A percentile compares a stretch with the other conserved stretches of the same genome.
These are phyloP conservation scores for Geranium brycei DNA, from an alignment of 345 rosid genomes.

Conservation along the genomic window DNA sequence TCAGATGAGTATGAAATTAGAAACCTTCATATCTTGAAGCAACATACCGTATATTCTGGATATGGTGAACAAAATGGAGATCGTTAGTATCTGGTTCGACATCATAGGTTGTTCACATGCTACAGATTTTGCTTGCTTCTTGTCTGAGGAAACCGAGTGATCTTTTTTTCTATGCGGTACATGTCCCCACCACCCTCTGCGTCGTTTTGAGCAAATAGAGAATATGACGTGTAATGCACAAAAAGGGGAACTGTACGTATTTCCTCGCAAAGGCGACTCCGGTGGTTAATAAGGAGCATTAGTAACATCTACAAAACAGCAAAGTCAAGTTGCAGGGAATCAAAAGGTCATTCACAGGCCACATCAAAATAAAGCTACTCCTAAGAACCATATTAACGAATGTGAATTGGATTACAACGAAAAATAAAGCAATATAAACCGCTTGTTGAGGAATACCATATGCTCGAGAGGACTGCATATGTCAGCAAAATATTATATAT, in stretches of 20 bases:
- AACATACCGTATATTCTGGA: conserved; percentile 6
- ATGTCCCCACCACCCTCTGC: no score
- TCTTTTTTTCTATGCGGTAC: no score
- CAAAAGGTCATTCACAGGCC: conserved; percentile 14
- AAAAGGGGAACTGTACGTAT: neutral
- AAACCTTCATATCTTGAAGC: neutral
- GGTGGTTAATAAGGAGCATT: neutral
- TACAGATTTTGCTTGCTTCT: conserved; percentile 1
- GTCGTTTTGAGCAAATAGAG: neutral
- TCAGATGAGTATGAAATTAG: neutral
- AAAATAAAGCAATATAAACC: conserved; percentile 13
- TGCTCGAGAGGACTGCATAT: conserved; percentile 8
- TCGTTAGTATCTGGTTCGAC: conserved; percentile 18
- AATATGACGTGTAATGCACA: conserved; percentile 7
- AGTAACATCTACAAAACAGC: neutral
- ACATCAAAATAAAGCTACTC: conserved; percentile 19
- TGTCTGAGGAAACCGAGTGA: conserved; percentile 8
- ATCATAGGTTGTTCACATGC: conserved; percentile 3
- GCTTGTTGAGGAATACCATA: conserved; percentile 7
- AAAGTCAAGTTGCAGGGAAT: conserved; percentile 13
- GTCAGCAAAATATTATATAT: conserved; percentile 2
- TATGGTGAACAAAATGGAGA: conserved; percentile 4
- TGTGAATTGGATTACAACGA: conserved; percentile 10
- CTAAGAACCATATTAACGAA: conserved; percentile 4
- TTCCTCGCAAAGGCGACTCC: neutral